These are phyloP conservation scores for Gnomoniopsis smithogilvyi DNA, from an alignment of 2,329 filamentous ascomycete genomes.

Conservation along the genomic window DNA sequence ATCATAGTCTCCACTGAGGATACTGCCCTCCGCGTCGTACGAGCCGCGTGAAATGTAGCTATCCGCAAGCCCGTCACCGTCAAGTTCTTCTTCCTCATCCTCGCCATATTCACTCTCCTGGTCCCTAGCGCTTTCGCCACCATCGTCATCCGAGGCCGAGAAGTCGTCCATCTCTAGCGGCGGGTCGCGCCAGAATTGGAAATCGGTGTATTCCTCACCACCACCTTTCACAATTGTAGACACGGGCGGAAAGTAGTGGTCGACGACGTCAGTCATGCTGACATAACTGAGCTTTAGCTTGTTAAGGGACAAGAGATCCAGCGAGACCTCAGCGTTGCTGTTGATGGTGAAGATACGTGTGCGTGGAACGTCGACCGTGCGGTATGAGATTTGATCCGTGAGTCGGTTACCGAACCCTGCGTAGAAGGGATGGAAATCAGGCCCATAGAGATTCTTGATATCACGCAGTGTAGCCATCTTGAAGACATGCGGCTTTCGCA, in stretches of 20 bases:
- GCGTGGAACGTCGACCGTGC: slow-evolving; percentile 90
- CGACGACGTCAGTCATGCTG: slow-evolving; percentile 93
- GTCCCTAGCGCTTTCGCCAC: slow-evolving; percentile 31
- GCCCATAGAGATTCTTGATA: slow-evolving; percentile 82
- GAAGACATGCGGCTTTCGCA: slow-evolving; percentile 96
- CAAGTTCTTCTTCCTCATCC: slow-evolving; percentile 37
- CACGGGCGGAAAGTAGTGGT: slow-evolving; percentile 96
- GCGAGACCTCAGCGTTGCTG: slow-evolving; percentile 89
- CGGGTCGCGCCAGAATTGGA: slow-evolving; percentile 89
- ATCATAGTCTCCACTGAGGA: slow-evolving; percentile 41
- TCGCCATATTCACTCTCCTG: slow-evolving; percentile 50
- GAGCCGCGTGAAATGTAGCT: slow-evolving; percentile 40
- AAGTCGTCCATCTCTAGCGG: slow-evolving; percentile 87
- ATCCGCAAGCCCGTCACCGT: slow-evolving; percentile 41
- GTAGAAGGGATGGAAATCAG: slow-evolving; percentile 81
- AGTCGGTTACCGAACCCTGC: slow-evolving; percentile 96
- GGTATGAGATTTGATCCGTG: slow-evolving; percentile 93
- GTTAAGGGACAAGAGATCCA: slow-evolving; percentile 87
- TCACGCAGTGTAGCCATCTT: slow-evolving; percentile 98
- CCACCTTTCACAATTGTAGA: slow-evolving; percentile 82
- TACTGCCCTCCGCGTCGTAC: slow-evolving; percentile 35
- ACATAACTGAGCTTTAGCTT: slow-evolving; percentile 97
- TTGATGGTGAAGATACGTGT: slow-evolving; percentile 98
- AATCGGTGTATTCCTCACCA: slow-evolving; percentile 94
- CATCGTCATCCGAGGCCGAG: slow-evolving; percentile 59